Base-by-base conservation (phyloP, 805 yeast genomes). In the Kluyveromyces aestuarii region DNA sequence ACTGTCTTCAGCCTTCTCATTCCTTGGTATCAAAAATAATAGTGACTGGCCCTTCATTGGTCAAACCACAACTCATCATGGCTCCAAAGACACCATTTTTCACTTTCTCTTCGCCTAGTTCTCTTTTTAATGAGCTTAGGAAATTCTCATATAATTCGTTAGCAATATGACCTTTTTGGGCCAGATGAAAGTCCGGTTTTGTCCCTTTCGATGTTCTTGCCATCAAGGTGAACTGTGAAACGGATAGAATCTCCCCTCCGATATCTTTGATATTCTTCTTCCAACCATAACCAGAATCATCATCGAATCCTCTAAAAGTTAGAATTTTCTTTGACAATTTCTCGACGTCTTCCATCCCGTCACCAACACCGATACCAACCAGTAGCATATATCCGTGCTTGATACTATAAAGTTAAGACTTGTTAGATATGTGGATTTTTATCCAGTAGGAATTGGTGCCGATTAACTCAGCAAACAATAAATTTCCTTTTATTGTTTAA, bases 1-100 rank as follows among this genome's bases (percentile, higher is more conserved):
- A 21, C 25, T 21, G 25, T 21, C 25, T 21, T 21, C 6, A 21
- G 25, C 25, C 35, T 2, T 16, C 17, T 48, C 54, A 59, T 52
- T 77, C 78, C 45, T 67, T 75, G 1, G 91, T 84, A 61, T 90
- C 96, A 70, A 84, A 76, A 18, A 82, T 76, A 33, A 91, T 83
- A 0, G 98, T 91, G 0, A 87, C 88, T 0, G 98, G 98, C 1
- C 98, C 98, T 58, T 91, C 97, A 60, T 93, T 93, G 13, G 83
- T 80, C 51, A 91, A 66, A 1, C 76, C 76, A 14, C 95, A 96
- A 53, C 87, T 95, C 99, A 93, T 93, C 96, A 91, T 87, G 10
- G 91, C 98, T 0, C 98, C 99, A 63, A 93, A 93, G 48, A 79
- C 72, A 2, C 99, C 99, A 58, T 90, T 96, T 53, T 82, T 75